Conservation (phyloP, 768 basidiomycete genomes). For the Dioszegia crocea region DNA sequence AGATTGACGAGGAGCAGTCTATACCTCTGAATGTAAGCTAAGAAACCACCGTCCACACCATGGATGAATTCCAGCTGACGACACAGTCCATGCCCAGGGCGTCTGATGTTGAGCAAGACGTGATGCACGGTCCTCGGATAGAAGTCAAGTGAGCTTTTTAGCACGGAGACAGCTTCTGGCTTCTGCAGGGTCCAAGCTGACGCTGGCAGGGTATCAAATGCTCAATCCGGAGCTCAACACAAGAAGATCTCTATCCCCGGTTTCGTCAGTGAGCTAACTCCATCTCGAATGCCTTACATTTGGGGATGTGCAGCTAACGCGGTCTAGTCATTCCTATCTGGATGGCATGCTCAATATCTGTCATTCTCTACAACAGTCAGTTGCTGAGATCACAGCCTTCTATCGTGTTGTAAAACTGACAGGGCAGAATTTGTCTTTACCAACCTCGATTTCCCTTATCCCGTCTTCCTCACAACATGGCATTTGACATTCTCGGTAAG, state of each 20-base stretch:
- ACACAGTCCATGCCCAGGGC: slow-evolving; percentile 41
- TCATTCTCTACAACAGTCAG: slow-evolving; percentile 91
- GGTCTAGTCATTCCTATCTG: slow-evolving; percentile 66
- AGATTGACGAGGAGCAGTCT: slow-evolving; percentile 32
- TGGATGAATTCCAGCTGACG: background rate
- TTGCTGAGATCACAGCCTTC: slow-evolving; percentile 56
- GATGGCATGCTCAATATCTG: slow-evolving; percentile 81
- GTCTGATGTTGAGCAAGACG: slow-evolving; percentile 35
- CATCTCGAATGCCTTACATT: background rate
- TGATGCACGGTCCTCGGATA: slow-evolving; percentile 33
- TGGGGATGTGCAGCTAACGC: background rate
- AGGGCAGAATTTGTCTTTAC: slow-evolving; percentile 46
- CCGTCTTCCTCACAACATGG: slow-evolving; percentile 89
- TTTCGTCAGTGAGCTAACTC: slow-evolving; percentile 35
- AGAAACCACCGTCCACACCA: background rate
- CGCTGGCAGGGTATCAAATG: slow-evolving; percentile 24
- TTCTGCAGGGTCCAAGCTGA: background rate
- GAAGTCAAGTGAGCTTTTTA: slow-evolving; percentile 40
- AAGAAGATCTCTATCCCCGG: slow-evolving; percentile 48
- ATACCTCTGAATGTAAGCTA: slow-evolving; percentile 40
- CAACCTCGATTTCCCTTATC: slow-evolving; percentile 72
- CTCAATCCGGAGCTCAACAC: slow-evolving; percentile 24
- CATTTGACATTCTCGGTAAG: slow-evolving; percentile 66
- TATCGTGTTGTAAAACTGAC: slow-evolving; percentile 1
- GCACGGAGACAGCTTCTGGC: too few species aligned